Base-by-base conservation (phyloP, 1,284 basidiomycete species). In the Irpex sp. region DNA sequence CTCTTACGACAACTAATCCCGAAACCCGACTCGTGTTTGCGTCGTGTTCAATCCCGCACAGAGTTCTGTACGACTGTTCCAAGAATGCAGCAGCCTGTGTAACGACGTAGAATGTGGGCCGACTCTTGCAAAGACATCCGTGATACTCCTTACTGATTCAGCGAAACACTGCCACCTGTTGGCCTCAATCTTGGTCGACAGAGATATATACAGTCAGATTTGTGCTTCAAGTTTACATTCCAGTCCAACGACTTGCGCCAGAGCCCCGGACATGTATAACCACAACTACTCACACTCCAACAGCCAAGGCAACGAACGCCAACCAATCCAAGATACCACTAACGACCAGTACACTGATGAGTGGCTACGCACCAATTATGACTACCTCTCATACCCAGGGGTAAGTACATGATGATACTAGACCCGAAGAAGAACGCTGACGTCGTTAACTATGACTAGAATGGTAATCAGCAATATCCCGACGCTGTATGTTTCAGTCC, bases 71-170 rank as follows among this genome's bases (percentile, higher is more conserved):
- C 13, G 51, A 62, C 40, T 17, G 7, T 62, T 62, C 61, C 31
- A 44, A 21, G 61, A 62, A 62, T 59, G 61, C 34, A 62, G 55
- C 15, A 56, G 57, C 48, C 61, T 62, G 61, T 62, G 61, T 62
- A 9, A 19, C 31, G 52, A 19, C 60, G 40, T 52, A 36, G 49
- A 17, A 21, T 19, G 55, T 49, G 55, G 54, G 44, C 61, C 57
- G 59, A 55, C 51, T 60, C 51, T 36, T 52, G 52, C 59, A 31
- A 21, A 58, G 17, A n/a, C n/a, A 34, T 57, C 7, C 47, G 37
- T 17, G 36, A 5, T 19, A 36, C 26, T 8, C 17, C 26, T 21
- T 19, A 36, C 49, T 62, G 61, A 57, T 17, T 13, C 36, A 26
- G 34, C n/a, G 9, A 5, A 31, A 34, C 40, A 48, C 26, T 40